These are phyloP conservation scores for Juncus inflexus DNA, from an alignment of 176 grass and related monocot species.

Conservation along the genomic window DNA sequence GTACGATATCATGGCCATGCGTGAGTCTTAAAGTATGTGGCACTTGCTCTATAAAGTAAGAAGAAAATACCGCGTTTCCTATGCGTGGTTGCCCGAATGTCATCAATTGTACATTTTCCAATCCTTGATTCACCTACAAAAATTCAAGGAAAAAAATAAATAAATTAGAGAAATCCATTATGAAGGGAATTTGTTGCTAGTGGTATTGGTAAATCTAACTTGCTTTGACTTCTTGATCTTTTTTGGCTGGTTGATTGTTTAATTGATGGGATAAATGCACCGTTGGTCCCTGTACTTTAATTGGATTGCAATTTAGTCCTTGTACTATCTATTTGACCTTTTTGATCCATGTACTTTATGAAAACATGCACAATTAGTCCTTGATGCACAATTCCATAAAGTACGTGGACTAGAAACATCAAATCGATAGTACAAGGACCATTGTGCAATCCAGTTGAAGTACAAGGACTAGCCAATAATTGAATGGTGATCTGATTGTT, in stretches of 20 bases:
- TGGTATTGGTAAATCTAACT: not conserved
- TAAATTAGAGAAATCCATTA: not conserved
- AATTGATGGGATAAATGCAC: no score
- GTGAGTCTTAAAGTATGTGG: conserved; percentile 72
- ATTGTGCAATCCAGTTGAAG: not conserved
- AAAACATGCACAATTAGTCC: no score
- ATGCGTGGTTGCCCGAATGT: conserved; percentile 87
- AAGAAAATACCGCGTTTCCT: conserved; percentile 79
- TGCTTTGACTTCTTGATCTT: not conserved
- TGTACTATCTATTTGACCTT: no score
- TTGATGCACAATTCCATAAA: no score
- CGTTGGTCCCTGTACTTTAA: no score
- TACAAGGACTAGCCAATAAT: not conserved
- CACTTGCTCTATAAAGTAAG: conserved; percentile 67
- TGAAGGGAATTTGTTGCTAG: not conserved
- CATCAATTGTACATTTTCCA: conserved; percentile 62
- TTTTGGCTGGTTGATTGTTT: not conserved
- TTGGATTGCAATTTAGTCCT: no score
- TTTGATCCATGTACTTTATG: no score
- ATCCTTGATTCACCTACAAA: conserved; percentile 46
- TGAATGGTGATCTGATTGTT: not conserved
- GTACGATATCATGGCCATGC: conserved; percentile 70
- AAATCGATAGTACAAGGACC: not conserved
- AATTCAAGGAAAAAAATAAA: conserved; percentile 16
- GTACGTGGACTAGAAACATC: not conserved